These are phyloP conservation scores for Monilinia vaccinii-corymbosi DNA, from an alignment of 2,329 filamentous ascomycete genomes.

Conservation along the genomic window DNA sequence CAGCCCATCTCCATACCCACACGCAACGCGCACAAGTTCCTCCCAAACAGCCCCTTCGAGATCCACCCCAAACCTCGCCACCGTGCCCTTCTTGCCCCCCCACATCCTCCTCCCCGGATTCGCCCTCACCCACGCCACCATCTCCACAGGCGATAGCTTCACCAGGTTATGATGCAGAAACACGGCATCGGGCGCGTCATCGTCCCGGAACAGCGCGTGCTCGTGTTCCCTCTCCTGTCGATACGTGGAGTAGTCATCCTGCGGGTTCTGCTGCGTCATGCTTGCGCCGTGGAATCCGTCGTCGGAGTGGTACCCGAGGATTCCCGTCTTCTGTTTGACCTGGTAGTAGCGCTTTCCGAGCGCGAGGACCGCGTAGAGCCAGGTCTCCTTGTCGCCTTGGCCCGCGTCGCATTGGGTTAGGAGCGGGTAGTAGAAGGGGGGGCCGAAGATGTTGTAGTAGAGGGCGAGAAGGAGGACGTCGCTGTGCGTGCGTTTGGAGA, in stretches of 20 bases:
- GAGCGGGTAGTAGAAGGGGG: constrained; percentile 36
- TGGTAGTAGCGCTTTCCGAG: constrained; percentile 34
- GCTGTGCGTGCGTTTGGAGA: constrained; percentile 36
- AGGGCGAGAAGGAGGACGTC: constrained; percentile 36
- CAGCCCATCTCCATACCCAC: neutral
- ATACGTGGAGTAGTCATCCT: neutral
- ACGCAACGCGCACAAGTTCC: constrained; percentile 3
- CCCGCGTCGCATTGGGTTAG: constrained; percentile 36
- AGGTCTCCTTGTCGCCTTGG: constrained; percentile 43
- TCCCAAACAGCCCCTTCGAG: constrained; percentile 9
- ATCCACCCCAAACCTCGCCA: neutral
- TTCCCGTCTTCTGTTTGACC: constrained; percentile 23
- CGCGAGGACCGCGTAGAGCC: constrained; percentile 36
- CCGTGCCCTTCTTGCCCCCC: neutral
- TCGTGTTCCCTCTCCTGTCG: neutral
- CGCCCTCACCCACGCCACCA: neutral
- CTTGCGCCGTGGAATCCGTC: neutral
- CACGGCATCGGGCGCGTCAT: neutral
- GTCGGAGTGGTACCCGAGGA: neutral
- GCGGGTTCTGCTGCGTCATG: constrained; percentile 5
- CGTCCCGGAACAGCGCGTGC: neutral
- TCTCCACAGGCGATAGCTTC: constrained; percentile 2
- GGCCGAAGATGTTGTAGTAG: constrained; percentile 42
- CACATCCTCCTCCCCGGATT: constrained; percentile 6
- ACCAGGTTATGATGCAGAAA: constrained; percentile 10